phyloP scores from a whole-genome alignment of 371 early-diverging fungal genomes.

The Mycotypha africana region DNA sequence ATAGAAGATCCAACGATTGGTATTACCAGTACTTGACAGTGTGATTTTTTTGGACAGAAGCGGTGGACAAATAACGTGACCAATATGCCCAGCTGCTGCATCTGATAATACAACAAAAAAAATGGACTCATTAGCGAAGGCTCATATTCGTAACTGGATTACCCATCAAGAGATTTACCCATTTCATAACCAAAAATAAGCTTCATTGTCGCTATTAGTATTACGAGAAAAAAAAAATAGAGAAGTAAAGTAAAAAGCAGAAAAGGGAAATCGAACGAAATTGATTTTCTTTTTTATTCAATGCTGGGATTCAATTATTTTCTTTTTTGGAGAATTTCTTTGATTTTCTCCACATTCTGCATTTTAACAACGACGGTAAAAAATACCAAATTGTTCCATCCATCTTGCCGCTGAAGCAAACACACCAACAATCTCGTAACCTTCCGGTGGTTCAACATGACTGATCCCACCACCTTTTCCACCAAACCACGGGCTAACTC shows the following conservation, averaged over 20 bases:
- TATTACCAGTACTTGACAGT: conserved; percentile 32
- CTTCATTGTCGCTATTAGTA: conserved; percentile 12
- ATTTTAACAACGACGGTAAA: conserved; percentile 2
- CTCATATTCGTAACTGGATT: no score
- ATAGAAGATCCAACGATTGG: conserved; percentile 34
- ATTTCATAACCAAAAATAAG: conserved; percentile 44
- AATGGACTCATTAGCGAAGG: no score
- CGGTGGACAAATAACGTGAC: conserved; percentile 37
- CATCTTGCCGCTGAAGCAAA: conserved; percentile 43
- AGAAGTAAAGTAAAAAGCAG: conserved; percentile 1
- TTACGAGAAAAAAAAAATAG: neutral
- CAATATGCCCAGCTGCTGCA: conserved; percentile 15
- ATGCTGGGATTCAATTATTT: no score
- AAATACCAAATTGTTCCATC: conserved; percentile 48
- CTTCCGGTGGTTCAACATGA: conserved; percentile 37
- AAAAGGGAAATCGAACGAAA: neutral
- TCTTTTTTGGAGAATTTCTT: conserved; percentile 1
- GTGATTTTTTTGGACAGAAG: conserved; percentile 33
- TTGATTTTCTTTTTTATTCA: no score
- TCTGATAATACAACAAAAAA: conserved; percentile 2
- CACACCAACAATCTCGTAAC: conserved; percentile 46
- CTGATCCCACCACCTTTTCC: conserved; percentile 42
- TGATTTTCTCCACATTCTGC: conserved; percentile 3
- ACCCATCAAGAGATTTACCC: conserved; percentile 1
- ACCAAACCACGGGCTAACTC: conserved; percentile 52